These are phyloP conservation scores for Scleroderma bovista DNA, from an alignment of 768 basidiomycete genomes.

Conservation along the genomic window DNA sequence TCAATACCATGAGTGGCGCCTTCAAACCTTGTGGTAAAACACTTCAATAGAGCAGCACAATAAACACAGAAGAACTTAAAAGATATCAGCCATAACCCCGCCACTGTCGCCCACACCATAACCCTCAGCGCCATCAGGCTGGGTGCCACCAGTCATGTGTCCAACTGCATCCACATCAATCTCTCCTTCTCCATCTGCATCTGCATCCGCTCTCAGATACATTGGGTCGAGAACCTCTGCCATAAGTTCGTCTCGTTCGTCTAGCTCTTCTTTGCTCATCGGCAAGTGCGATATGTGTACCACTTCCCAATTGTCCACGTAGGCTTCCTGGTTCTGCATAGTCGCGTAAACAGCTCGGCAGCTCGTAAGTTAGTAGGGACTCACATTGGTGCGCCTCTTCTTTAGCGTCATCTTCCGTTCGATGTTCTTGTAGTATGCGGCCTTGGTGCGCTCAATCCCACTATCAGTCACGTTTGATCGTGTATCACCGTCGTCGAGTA, in stretches of 20 bases:
- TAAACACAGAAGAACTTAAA: slow-evolving; percentile 13
- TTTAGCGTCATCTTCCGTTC: slow-evolving; percentile 85
- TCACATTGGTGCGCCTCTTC: slow-evolving; percentile 76
- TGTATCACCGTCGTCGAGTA: slow-evolving; percentile 58
- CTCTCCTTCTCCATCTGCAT: slow-evolving; percentile 63
- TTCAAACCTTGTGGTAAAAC: not conserved
- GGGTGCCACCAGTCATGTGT: slow-evolving; percentile 43
- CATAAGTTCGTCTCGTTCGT: slow-evolving; percentile 72
- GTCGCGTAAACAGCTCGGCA: slow-evolving; percentile 1
- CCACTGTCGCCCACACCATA: slow-evolving; percentile 36
- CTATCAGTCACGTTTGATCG: slow-evolving; percentile 31
- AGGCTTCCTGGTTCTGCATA: slow-evolving; percentile 59
- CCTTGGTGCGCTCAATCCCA: slow-evolving; percentile 43
- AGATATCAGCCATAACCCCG: slow-evolving; percentile 29
- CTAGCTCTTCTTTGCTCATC: slow-evolving; percentile 69
- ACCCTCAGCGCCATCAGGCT: slow-evolving; percentile 30
- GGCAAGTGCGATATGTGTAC: slow-evolving; percentile 67
- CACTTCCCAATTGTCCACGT: slow-evolving; percentile 78
- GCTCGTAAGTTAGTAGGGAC: slow-evolving; percentile 25
- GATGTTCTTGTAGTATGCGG: slow-evolving; percentile 87
- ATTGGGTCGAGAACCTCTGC: slow-evolving; percentile 71
- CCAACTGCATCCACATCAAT: slow-evolving; percentile 51
- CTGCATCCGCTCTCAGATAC: slow-evolving; percentile 46
- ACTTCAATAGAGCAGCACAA: not conserved
- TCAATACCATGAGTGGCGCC: no score